Conservation (phyloP, 805 yeast species). For the Candida xyloterini region DNA sequence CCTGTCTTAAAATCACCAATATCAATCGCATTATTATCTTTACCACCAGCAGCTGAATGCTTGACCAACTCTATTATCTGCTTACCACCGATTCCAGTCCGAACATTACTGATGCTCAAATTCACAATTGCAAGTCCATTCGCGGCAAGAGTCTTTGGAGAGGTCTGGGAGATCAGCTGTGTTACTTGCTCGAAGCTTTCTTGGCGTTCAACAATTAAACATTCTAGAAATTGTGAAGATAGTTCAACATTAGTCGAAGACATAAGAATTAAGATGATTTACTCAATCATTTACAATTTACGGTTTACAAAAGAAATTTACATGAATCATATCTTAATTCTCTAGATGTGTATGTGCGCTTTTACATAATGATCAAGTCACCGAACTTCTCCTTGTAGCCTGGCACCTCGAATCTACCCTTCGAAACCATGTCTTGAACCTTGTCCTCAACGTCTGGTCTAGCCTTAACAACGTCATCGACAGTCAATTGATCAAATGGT, state of each 20-base stretch:
- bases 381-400: slow-evolving; percentile 99
- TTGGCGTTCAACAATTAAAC: slow-evolving; percentile 46
- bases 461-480: slow-evolving; percentile 90
- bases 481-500: slow-evolving; percentile 95
- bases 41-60: slow-evolving; percentile 42
- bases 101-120: slow-evolving; percentile 53
- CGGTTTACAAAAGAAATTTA: background rate
- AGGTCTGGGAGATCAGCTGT: slow-evolving; percentile 40
- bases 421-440: slow-evolving; percentile 90
- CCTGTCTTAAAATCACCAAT: slow-evolving; percentile 63
- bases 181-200: slow-evolving; percentile 52
- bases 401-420: slow-evolving; percentile 97
- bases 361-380: slow-evolving; percentile 86
- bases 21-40: slow-evolving; percentile 27
- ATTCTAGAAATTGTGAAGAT: slow-evolving; percentile 36
- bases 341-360: slow-evolving; percentile 10
- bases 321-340: slow-evolving; percentile 8
- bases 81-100: slow-evolving; percentile 80
- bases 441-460: slow-evolving; percentile 97
- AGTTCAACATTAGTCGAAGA: slow-evolving; percentile 22
- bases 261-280: background rate
- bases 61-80: slow-evolving; percentile 58
- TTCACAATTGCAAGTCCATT: slow-evolving; percentile 77
- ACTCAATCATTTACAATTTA: background rate
- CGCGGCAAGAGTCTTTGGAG: slow-evolving; percentile 64